Conservation (phyloP, 495 filamentous ascomycete species). For the Pseudomonodictys pantanalensis region DNA sequence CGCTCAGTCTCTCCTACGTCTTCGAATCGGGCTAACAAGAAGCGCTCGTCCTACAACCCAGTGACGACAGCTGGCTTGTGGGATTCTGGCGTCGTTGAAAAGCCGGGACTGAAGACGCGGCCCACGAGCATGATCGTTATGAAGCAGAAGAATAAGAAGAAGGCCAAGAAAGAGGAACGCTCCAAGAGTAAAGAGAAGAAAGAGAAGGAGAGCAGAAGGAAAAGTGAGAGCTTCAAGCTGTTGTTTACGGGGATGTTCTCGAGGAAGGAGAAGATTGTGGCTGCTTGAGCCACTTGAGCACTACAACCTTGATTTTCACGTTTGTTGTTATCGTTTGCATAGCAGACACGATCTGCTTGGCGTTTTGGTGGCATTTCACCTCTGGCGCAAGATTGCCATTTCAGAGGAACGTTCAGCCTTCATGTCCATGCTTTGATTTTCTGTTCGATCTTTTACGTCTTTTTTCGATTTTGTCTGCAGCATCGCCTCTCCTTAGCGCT, state of each 20-base stretch:
- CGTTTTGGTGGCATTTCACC: no score
- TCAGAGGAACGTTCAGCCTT: no score
- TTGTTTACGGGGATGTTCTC: not conserved
- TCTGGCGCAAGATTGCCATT: no score
- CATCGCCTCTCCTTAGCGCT: no score
- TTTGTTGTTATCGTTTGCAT: no score
- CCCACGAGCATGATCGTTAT: slow-evolving; percentile 24
- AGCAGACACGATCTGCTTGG: no score
- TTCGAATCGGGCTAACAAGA: not conserved
- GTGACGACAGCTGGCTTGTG: slow-evolving; percentile 28
- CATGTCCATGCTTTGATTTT: no score
- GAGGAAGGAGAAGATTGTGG: not conserved
- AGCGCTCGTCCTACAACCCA: slow-evolving; percentile 23
- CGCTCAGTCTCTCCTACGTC: slow-evolving; percentile 19
- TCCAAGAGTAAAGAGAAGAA: slow-evolving; percentile 20
- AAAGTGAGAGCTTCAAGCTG: not conserved
- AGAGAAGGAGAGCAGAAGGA: not conserved
- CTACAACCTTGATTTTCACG: no score
- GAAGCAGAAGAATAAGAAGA: slow-evolving; percentile 23
- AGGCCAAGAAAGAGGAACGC: slow-evolving; percentile 6
- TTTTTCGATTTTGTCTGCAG: no score
- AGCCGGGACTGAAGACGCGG: slow-evolving; percentile 9
- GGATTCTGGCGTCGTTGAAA: slow-evolving; percentile 24
- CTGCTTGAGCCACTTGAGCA: no score
- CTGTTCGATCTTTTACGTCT: no score